A percentile compares a stretch with the other conserved stretches of the same genome.
phyloP scores from a whole-genome alignment of 768 basidiomycete genomes.

The Termitomyces eurrhizus region DNA sequence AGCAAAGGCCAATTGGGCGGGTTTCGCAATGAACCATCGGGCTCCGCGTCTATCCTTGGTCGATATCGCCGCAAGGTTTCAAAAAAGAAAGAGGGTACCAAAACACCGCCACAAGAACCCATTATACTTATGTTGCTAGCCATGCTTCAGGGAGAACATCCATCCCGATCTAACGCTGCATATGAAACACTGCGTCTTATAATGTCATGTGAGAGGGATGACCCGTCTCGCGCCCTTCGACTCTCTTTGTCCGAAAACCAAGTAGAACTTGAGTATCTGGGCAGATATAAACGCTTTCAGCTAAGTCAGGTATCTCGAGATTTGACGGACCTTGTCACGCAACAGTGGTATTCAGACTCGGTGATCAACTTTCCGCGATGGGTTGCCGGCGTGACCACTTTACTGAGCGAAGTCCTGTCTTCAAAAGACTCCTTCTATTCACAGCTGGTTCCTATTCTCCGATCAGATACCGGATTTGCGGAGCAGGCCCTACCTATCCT shows the following conservation, averaged over 20 bases:
- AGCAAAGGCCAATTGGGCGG: constrained; percentile 61
- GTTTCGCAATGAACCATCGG: constrained; percentile 49
- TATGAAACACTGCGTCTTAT: constrained; percentile 64
- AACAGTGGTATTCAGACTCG: constrained; percentile 31
- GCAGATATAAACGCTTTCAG: constrained; percentile 36
- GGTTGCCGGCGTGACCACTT: constrained; percentile 54
- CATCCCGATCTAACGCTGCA: constrained; percentile 49
- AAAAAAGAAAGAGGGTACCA: constrained; percentile 15
- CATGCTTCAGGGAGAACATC: constrained; percentile 52
- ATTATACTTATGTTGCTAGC: constrained; percentile 50
- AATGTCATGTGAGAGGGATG: constrained; percentile 37
- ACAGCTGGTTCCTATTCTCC: constrained; percentile 59
- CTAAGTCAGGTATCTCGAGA: constrained; percentile 26
- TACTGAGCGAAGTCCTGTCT: constrained; percentile 59
- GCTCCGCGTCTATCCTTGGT: constrained; percentile 36
- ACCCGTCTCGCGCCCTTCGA: constrained; percentile 19
- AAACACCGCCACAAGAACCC: constrained; percentile 35
- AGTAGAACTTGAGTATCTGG: constrained; percentile 46
- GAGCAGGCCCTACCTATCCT: constrained; percentile 70
- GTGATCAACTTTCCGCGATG: constrained; percentile 54
- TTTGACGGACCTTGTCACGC: constrained; percentile 34
- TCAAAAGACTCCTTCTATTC: constrained; percentile 58
- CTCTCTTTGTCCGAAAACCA: constrained; percentile 35
- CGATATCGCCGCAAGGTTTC: constrained; percentile 29
- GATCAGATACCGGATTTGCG: constrained; percentile 53